These are phyloP conservation scores for Actinomortierella wolfii DNA, from an alignment of 371 early-diverging fungal species.

Conservation along the genomic window DNA sequence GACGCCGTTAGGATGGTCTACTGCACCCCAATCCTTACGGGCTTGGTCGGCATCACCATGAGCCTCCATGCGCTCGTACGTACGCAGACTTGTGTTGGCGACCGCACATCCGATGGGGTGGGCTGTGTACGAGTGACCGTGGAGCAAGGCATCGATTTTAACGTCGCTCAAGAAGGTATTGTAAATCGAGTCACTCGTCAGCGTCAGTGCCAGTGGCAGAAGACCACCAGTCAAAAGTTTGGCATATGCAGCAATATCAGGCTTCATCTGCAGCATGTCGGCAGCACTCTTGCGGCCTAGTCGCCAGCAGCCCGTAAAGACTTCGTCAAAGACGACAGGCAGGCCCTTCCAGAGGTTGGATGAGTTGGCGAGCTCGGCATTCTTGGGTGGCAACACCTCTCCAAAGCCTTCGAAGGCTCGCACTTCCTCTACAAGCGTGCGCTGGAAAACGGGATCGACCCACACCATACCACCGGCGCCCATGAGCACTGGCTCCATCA, in stretches of 20 bases:
- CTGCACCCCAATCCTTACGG: constrained; percentile 52
- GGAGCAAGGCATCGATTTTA: constrained; percentile 76
- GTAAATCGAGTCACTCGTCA: constrained; percentile 71
- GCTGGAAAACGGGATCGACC: constrained; percentile 84
- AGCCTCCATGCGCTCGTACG: constrained; percentile 52
- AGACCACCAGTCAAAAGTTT: constrained; percentile 83
- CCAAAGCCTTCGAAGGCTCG: constrained; percentile 53
- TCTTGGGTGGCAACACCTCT: constrained; percentile 45
- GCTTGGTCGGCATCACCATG: constrained; percentile 48
- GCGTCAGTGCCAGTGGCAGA: constrained; percentile 73
- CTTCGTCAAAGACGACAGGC: constrained; percentile 86
- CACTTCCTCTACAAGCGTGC: constrained; percentile 62
- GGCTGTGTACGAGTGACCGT: constrained; percentile 88
- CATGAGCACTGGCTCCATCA: constrained; percentile 82
- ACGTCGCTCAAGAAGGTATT: constrained; percentile 65
- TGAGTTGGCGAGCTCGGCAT: constrained; percentile 12
- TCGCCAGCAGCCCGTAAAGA: constrained; percentile 83
- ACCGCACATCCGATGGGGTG: constrained; percentile 85
- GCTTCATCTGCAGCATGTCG: constrained; percentile 70
- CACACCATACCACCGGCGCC: constrained; percentile 88
- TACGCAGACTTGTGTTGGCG: constrained; percentile 65
- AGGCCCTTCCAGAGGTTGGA: constrained; percentile 58
- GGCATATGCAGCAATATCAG: constrained; percentile 83
- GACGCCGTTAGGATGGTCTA: constrained; percentile 21
- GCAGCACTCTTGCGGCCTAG: constrained; percentile 69